A percentile compares a stretch with the other conserved stretches of the same genome.
phyloP scores from a whole-genome alignment of 768 basidiomycete genomes.

The Serendipita vermifera region DNA sequence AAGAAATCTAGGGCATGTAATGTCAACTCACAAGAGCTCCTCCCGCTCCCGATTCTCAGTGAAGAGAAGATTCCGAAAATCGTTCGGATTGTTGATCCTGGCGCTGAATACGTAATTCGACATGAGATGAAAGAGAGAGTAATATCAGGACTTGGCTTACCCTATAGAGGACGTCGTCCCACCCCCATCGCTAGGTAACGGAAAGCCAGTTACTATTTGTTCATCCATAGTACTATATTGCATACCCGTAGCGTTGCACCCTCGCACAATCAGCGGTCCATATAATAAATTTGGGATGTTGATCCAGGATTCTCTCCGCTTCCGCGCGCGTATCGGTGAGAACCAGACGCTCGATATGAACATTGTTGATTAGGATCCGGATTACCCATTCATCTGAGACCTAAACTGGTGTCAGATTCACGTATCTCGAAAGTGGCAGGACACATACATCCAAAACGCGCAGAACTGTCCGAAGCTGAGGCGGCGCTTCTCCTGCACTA shows the following conservation, averaged over 20 bases:
- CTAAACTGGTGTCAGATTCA: slow-evolving; percentile 29
- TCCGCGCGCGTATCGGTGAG: slow-evolving; percentile 51
- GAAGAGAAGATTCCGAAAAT: not conserved
- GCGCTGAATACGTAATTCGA: too few relatives aligned
- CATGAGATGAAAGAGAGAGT: too few relatives aligned
- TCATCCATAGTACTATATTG: slow-evolving; percentile 13
- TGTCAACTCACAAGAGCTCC: not conserved
- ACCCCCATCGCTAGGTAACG: slow-evolving; percentile 49
- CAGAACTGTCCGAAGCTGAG: slow-evolving; percentile 54
- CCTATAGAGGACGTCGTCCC: slow-evolving; percentile 34
- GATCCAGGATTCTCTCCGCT: slow-evolving; percentile 41
- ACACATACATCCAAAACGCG: slow-evolving; percentile 65
- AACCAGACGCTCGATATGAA: slow-evolving; percentile 55
- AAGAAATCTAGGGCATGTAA: not conserved
- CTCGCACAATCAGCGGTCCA: slow-evolving; percentile 51
- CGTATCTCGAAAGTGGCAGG: not conserved
- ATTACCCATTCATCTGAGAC: slow-evolving; percentile 59
- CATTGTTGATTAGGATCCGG: slow-evolving; percentile 68
- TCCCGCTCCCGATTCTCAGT: not conserved
- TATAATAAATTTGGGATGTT: slow-evolving; percentile 35
- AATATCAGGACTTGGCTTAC: too few relatives aligned
- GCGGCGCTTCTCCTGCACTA: slow-evolving; percentile 53
- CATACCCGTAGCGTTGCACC: slow-evolving; percentile 54
- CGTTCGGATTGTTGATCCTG: not conserved
- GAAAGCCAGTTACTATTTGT: not conserved